Evolutionary conservation across 2,329 filamentous ascomycete genomes (phyloP).

Genomic region (Trichoderma sp.): DNA sequence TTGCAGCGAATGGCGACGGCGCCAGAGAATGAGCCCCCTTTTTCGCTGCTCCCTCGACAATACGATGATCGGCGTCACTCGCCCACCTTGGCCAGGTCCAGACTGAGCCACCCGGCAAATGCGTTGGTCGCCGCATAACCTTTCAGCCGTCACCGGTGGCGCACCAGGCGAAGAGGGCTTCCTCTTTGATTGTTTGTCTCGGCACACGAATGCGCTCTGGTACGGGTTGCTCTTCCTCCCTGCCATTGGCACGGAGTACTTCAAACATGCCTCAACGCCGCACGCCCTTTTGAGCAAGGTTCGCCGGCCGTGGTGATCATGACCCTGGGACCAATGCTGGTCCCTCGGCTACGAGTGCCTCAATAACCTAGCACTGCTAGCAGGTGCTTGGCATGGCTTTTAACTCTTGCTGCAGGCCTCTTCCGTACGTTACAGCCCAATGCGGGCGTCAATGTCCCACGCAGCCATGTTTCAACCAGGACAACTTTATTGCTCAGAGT

Average conservation of each 20-base stretch:
- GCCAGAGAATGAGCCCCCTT: constrained; percentile 10
- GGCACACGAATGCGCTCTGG: not conserved
- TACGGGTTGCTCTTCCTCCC: not conserved
- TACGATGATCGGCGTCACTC: constrained; percentile 15
- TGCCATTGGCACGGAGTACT: not conserved
- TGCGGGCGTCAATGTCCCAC: constrained; percentile 13
- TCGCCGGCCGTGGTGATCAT: constrained; percentile 2
- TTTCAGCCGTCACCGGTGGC: constrained; percentile 1
- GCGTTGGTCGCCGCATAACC: not conserved
- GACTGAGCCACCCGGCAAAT: constrained; percentile 4
- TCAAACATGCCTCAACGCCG: not conserved
- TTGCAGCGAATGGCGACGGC: constrained; percentile 16
- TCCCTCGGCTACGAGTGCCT: not conserved
- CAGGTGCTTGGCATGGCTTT: constrained; percentile 9
- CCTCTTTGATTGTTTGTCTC: not conserved
- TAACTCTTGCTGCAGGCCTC: not conserved
- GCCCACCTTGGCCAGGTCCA: constrained; percentile 10
- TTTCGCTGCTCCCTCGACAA: constrained; percentile 1
- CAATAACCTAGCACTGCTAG: not conserved
- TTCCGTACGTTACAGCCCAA: not conserved
- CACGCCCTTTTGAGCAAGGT: constrained; percentile 1
- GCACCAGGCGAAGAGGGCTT: not conserved
- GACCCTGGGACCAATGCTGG: not conserved
- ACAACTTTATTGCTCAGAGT: constrained; percentile 9
- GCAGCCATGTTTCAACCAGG: constrained; percentile 7